Evolutionary conservation across 73 alveolate species (phyloP).

Genomic region (Loxodes magnus): DNA sequence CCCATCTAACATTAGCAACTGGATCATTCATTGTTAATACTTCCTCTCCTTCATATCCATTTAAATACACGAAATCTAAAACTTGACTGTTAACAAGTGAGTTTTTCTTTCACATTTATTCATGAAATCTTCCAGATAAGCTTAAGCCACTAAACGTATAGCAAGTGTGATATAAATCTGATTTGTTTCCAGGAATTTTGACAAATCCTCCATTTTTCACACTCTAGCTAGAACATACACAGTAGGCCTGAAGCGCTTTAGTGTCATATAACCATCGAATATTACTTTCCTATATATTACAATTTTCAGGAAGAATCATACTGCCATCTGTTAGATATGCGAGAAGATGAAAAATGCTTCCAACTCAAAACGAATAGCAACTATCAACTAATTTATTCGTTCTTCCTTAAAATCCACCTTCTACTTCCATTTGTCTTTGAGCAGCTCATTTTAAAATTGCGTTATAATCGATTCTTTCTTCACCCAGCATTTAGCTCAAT

Average conservation of each 20-base stretch:
- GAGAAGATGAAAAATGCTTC: conserved; percentile 38
- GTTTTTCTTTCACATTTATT: too few relatives aligned
- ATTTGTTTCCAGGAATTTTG: conserved; percentile 86
- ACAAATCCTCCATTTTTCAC: conserved; percentile 78
- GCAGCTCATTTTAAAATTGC: conserved; percentile 72
- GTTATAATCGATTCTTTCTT: conserved; percentile 51
- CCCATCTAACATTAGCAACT: conserved; percentile 21
- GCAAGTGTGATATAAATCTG: conserved; percentile 87
- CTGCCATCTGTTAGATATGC: neutral
- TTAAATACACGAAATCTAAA: conserved; percentile 27
- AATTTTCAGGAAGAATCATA: conserved; percentile 14
- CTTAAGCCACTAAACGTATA: conserved; percentile 78
- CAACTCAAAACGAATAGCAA: conserved; percentile 95
- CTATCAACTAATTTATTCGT: conserved; percentile 93
- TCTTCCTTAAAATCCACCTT: conserved; percentile 97
- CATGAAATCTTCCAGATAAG: too few relatives aligned
- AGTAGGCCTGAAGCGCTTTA: conserved; percentile 76
- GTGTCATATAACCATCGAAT: conserved; percentile 50
- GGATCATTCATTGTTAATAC: conserved; percentile 25
- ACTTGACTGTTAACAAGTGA: too few relatives aligned
- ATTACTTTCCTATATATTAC: conserved; percentile 31
- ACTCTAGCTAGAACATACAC: conserved; percentile 46
- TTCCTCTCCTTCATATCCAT: conserved; percentile 9
- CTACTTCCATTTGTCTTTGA: conserved; percentile 67
- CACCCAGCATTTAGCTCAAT: conserved; percentile 60